Evolutionary conservation across 129 eudicot species (phyloP).

Genomic region (Tagetes erecta): DNA sequence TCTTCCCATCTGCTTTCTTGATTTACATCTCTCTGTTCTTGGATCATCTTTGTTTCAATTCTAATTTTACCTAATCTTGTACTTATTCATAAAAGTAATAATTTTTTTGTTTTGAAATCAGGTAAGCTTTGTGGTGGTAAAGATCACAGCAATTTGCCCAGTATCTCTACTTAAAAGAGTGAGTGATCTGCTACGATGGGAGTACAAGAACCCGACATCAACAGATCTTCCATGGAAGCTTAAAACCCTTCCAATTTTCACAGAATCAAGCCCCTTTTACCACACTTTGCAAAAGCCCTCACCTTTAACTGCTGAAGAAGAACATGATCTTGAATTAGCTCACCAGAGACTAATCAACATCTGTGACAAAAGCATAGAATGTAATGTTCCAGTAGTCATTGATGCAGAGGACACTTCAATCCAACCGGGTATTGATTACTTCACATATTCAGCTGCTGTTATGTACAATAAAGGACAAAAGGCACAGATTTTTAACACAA

Average conservation of each 20-base stretch:
- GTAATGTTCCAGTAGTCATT: conserved; percentile 66
- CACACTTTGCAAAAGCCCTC: conserved; percentile 71
- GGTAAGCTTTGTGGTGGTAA: conserved; percentile 93
- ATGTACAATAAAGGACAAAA: conserved; percentile 42
- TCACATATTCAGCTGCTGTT: conserved; percentile 65
- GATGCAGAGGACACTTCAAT: conserved; percentile 93
- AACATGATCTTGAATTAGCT: conserved; percentile 67
- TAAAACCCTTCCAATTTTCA: conserved; percentile 64
- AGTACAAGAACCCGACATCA: conserved; percentile 46
- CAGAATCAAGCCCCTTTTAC: conserved; percentile 81
- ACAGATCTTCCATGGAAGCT: conserved; percentile 88
- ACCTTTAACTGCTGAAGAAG: conserved; percentile 71
- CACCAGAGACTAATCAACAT: conserved; percentile 57
- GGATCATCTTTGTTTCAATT: neutral
- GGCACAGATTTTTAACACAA: conserved; percentile 62
- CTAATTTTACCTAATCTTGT: neutral
- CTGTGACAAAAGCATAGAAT: conserved; percentile 49
- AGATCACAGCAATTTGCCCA: conserved; percentile 85
- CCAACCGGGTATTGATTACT: conserved; percentile 94
- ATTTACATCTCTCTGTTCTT: neutral
- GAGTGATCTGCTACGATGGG: conserved; percentile 93
- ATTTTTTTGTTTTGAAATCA: conserved; percentile 28
- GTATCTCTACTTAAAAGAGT: conserved; percentile 54
- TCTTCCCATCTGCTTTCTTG: too few species aligned
- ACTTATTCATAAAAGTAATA: too few species aligned